These are phyloP conservation scores for Coniochaeta sp. DNA, from an alignment of 2,329 filamentous ascomycete species.

Conservation along the genomic window DNA sequence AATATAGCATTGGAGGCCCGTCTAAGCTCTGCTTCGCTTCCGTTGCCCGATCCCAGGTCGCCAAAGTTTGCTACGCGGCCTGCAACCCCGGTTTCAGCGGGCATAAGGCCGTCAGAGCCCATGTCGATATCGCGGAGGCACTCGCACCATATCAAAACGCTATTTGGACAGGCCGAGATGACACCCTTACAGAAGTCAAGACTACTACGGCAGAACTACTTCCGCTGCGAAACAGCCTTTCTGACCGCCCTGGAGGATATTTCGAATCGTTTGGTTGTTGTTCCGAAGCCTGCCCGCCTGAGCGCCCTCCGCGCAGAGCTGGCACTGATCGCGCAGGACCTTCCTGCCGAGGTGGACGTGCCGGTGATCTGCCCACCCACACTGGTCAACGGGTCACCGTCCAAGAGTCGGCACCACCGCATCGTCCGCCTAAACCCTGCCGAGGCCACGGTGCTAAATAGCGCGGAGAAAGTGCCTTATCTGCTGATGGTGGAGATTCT, in stretches of 20 bases:
- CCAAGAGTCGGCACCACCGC: slow-evolving; percentile 71
- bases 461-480: slow-evolving; percentile 80
- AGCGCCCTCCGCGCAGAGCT: slow-evolving; percentile 77
- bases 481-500: slow-evolving; percentile 79
- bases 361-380: slow-evolving; percentile 74
- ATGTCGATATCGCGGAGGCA: slow-evolving; percentile 43
- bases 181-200: slow-evolving; percentile 61
- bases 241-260: slow-evolving; percentile 75
- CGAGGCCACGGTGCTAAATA: slow-evolving; percentile 79
- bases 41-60: slow-evolving; percentile 54
- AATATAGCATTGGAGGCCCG: slow-evolving; percentile 50
- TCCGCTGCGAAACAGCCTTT: slow-evolving; percentile 74
- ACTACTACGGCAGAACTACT: slow-evolving; percentile 73
- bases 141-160: slow-evolving; percentile 52
- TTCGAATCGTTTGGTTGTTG: slow-evolving; percentile 74
- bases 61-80: slow-evolving; percentile 46
- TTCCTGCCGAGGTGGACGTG: slow-evolving; percentile 78
- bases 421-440: slow-evolving; percentile 79
- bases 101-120: slow-evolving; percentile 41
- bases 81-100: slow-evolving; percentile 50
- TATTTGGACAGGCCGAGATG: slow-evolving; percentile 54
- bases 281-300: slow-evolving; percentile 73
- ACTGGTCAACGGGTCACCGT: slow-evolving; percentile 64
- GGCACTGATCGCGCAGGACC: slow-evolving; percentile 71
- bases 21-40: slow-evolving; percentile 61